Evolutionary conservation across 176 grass and related monocot species (phyloP).

Genomic region (Carex parvula): DNA sequence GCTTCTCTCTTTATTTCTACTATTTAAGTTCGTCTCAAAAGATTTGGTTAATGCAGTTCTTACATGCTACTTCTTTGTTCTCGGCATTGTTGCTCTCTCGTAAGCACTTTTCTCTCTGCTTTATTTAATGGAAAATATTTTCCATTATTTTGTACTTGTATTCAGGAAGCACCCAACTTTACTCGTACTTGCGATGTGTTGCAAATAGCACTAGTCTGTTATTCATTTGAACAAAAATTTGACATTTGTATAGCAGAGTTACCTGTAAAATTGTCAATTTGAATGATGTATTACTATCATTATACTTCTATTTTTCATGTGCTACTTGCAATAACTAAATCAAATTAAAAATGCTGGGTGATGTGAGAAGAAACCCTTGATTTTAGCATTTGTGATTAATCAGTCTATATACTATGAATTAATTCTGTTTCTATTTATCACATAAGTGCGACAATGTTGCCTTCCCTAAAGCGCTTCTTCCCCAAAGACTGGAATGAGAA

Average conservation of each 20-base stretch:
- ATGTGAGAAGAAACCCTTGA: neutral
- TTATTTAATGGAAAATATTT: neutral
- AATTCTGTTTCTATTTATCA: neutral
- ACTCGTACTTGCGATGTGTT: neutral
- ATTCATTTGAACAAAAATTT: neutral
- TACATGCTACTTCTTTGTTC: slow-evolving; percentile 93
- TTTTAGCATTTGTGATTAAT: neutral
- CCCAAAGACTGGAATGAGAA: slow-evolving; percentile 71
- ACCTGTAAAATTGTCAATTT: neutral
- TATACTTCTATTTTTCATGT: neutral
- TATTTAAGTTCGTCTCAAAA: slow-evolving; percentile 93
- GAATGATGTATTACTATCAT: neutral
- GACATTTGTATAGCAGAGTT: neutral
- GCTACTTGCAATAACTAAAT: neutral
- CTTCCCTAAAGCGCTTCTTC: slow-evolving; percentile 69
- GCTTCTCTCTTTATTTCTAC: slow-evolving; percentile 85
- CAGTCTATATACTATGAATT: neutral
- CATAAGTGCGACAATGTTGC: slow-evolving; percentile 70
- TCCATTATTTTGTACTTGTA: neutral
- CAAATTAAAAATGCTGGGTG: neutral
- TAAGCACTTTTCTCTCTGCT: slow-evolving; percentile 23
- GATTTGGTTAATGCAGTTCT: slow-evolving; percentile 86
- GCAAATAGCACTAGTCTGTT: neutral
- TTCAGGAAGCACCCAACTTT: neutral
- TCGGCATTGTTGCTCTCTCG: slow-evolving; percentile 78